Conservation (phyloP, 2,329 filamentous ascomycete genomes). For the Coniochaeta hoffmannii region DNA sequence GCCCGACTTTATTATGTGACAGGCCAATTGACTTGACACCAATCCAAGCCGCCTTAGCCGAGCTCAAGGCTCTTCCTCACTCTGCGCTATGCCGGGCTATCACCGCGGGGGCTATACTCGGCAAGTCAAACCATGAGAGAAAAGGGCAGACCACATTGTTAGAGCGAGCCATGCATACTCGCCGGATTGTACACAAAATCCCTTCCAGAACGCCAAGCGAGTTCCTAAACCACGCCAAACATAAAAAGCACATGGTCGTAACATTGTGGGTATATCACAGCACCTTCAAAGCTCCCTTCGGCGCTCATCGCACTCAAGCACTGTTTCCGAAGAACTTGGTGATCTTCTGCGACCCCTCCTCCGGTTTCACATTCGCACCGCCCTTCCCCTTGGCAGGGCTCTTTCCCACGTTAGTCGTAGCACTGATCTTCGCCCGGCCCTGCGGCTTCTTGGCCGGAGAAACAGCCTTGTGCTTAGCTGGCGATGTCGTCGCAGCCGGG, state of each 20-base stretch:
- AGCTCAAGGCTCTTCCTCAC: too few relatives aligned
- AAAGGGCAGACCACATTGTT: too few relatives aligned
- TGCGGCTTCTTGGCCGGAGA: constrained; percentile 14
- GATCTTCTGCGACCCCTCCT: constrained; percentile 34
- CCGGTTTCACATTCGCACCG: constrained; percentile 10
- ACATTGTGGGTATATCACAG: not conserved
- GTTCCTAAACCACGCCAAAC: not conserved
- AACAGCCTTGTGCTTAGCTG: not conserved
- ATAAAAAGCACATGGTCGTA: not conserved
- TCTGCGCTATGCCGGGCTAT: too few relatives aligned
- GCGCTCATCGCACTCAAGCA: too few relatives aligned
- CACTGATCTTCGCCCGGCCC: constrained; percentile 25
- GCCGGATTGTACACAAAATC: too few relatives aligned
- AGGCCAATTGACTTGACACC: too few relatives aligned
- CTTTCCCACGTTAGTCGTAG: constrained; percentile 31
- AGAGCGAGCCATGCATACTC: not conserved
- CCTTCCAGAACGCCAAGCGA: not conserved
- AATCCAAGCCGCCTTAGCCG: too few relatives aligned
- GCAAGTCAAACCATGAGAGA: too few relatives aligned
- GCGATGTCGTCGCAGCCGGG: not conserved
- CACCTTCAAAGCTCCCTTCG: not conserved
- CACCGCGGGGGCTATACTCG: too few relatives aligned
- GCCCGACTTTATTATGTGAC: too few relatives aligned
- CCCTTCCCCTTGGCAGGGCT: constrained; percentile 21
- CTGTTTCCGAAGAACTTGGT: constrained; percentile 39